phyloP scores from a whole-genome alignment of 148 eudicot species.

The Salicornia ramosissima region DNA sequence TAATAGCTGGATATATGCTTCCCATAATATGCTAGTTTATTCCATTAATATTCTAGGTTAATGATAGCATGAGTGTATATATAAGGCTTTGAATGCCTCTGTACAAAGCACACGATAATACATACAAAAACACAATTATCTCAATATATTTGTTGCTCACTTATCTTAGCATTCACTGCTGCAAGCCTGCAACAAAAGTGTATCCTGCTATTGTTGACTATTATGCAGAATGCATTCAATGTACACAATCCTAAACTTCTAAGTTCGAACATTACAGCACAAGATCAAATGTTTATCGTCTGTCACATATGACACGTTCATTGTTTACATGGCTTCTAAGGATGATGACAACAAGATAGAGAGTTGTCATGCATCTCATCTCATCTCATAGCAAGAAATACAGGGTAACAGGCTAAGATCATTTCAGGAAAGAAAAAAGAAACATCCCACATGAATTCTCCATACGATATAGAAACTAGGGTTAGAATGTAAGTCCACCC shows the following conservation, averaged over 20 bases:
- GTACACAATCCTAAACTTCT: background rate
- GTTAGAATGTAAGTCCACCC: constrained; percentile 24
- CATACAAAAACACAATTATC: no score
- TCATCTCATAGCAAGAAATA: constrained; percentile 9
- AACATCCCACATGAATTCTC: constrained; percentile 8
- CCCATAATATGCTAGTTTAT: no score
- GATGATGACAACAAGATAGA: constrained; percentile 11
- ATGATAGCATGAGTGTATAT: no score
- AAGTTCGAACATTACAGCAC: background rate
- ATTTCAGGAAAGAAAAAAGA: background rate
- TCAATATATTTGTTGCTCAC: no score
- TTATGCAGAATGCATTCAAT: background rate
- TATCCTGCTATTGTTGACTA: background rate
- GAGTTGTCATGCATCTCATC: constrained; percentile 16
- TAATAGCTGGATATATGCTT: no score
- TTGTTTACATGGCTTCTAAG: background rate
- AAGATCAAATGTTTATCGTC: background rate
- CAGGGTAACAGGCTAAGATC: background rate
- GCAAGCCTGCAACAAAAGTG: background rate
- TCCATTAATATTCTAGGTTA: no score
- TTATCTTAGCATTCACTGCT: no score
- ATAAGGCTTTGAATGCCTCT: no score
- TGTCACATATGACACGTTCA: constrained; percentile 10
- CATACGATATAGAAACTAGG: constrained; percentile 4
- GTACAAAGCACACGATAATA: no score